Evolutionary conservation across 345 rosid genomes (phyloP).

Genomic region (Balakata baccata): DNA sequence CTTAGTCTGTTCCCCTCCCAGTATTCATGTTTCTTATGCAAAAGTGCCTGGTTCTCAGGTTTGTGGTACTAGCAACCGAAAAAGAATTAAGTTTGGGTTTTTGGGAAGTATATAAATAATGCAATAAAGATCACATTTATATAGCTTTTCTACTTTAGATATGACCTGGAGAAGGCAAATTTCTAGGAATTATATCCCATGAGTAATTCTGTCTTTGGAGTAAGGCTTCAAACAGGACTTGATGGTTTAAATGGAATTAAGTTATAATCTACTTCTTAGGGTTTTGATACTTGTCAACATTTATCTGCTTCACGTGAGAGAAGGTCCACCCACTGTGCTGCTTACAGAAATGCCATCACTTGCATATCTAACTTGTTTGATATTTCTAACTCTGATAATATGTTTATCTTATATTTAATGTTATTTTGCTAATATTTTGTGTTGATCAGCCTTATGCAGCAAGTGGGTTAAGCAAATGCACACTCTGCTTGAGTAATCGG

Average conservation of each 20-base stretch:
- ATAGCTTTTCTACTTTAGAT: not conserved
- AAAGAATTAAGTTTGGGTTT: not conserved
- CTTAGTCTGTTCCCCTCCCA: not conserved
- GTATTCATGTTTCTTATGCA: not conserved
- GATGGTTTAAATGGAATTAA: not conserved
- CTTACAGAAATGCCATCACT: not conserved
- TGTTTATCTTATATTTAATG: not conserved
- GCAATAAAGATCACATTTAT: not conserved
- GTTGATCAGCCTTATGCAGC: slow-evolving; percentile 15
- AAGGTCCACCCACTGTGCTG: too few species aligned
- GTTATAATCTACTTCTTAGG: too few species aligned
- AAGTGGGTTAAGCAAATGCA: slow-evolving; percentile 62
- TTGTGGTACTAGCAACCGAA: not conserved
- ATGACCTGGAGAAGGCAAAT: not conserved
- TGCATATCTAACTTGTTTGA: not conserved
- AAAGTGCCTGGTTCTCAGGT: not conserved
- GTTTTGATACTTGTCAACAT: not conserved
- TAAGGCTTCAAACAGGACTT: not conserved
- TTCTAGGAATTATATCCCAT: not conserved
- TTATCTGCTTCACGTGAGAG: not conserved
- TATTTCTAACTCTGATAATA: not conserved
- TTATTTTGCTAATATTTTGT: slow-evolving; percentile 1
- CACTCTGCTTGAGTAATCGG: slow-evolving; percentile 79
- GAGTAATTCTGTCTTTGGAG: not conserved
- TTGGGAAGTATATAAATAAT: not conserved